Conservation (phyloP, 2,329 filamentous ascomycete genomes). For the Teratosphaeria destructans region DNA sequence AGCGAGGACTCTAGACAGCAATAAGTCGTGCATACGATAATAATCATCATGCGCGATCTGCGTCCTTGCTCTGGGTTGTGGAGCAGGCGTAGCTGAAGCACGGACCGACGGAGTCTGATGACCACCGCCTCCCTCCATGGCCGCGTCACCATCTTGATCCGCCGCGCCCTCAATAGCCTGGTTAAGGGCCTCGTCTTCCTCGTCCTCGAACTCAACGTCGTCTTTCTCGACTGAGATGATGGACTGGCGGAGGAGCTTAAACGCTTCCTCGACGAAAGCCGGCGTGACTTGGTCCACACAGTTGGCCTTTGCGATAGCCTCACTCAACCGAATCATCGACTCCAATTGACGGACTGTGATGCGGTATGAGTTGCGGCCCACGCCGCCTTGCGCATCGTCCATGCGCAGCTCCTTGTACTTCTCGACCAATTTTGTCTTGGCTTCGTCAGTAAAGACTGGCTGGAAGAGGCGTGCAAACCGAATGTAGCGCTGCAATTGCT, state of each 20-base stretch:
- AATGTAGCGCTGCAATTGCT: constrained; percentile 94
- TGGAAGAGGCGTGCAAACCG: constrained; percentile 92
- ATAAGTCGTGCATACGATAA: constrained; percentile 74
- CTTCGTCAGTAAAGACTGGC: constrained; percentile 81
- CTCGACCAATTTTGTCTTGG: constrained; percentile 72
- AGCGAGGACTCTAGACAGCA: constrained; percentile 73
- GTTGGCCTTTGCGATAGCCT: constrained; percentile 97
- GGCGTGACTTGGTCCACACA: constrained; percentile 83
- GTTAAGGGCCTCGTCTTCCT: constrained; percentile 42
- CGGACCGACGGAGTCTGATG: constrained; percentile 31
- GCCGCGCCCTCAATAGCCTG: constrained; percentile 37
- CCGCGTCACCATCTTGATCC: constrained; percentile 38
- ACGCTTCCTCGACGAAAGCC: constrained; percentile 83
- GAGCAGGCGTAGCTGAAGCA: constrained; percentile 32
- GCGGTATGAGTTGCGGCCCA: constrained; percentile 89
- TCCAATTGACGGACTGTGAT: constrained; percentile 96
- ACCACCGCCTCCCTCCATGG: constrained; percentile 37
- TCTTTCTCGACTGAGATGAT: constrained; percentile 98
- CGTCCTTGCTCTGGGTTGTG: constrained; percentile 50
- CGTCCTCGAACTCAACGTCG: constrained; percentile 86
- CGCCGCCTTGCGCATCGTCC: constrained; percentile 86
- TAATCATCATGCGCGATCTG: constrained; percentile 96
- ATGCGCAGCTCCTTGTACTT: constrained; percentile 92
- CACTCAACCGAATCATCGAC: constrained; percentile 86
- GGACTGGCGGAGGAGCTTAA: constrained; percentile 78